Evolutionary conservation across 225 moss, liverwort and hornwort species (phyloP), one percentile per base, ranked within the genome.

Genomic region (Anthoceros angustus): DNA sequence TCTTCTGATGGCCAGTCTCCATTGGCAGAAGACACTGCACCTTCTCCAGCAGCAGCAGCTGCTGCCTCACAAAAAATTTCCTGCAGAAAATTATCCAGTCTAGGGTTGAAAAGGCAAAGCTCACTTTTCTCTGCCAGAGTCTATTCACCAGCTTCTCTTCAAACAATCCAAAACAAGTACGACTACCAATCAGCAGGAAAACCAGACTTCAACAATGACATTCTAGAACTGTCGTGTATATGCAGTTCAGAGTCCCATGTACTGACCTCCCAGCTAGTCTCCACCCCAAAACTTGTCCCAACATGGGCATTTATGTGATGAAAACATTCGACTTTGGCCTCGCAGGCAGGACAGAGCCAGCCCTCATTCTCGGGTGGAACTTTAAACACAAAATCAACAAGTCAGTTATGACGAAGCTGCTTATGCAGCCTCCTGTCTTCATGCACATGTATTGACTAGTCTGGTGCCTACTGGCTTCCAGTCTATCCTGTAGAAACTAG

Each of bases 281-380:
- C 91, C 42, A 98, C 92, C 62, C 86, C 83, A 68, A 78, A 98
- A 3, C 73, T 79, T 5, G 95, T 86, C 72, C 84, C 82, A 66
- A 98, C 64, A 50, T 86, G 75, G 10, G 73, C 78, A 68, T 98
- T 98, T 38, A 98, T 84, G 63, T 80, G 76, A 70, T 87, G 85
- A 39, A 98, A 68, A 74, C 83, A 88, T 66, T 98, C 95, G 71
- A 83, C 80, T 78, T 98, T 98, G 75, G 80, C 83, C 45, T 92
- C 87, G 63, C 95, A 98, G 26, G 83, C 86, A 65, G 92, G 88
- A 74, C 95, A 98, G 45, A 98, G 76, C 95, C 95, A 98, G 41
- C 95, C 91, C 73, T 98, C 91, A 50, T 92, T 91, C 38, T 85
- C 95, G 38, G 95, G 95, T 60, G 95, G 95, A 76, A 98, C 88